phyloP scores from a whole-genome alignment of 1,139 yeast genomes.

The Lodderomyces parapsilosis region DNA sequence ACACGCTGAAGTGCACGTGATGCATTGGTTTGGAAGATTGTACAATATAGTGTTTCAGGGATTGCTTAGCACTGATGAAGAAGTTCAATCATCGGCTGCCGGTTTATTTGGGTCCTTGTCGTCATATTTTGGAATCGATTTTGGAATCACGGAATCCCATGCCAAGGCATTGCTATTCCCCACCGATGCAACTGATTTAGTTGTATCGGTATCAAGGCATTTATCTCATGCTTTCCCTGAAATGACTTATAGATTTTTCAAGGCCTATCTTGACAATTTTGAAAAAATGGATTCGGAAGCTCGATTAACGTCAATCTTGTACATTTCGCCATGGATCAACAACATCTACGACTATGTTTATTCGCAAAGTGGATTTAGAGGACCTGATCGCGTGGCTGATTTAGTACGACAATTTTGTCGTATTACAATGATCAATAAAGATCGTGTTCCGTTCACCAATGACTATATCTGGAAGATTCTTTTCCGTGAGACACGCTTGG shows the following conservation, averaged over 20 bases:
- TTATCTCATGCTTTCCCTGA: conserved; percentile 58
- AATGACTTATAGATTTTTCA: conserved; percentile 60
- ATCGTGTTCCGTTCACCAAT: conserved; percentile 34
- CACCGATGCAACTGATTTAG: conserved; percentile 63
- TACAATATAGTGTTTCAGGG: conserved; percentile 70
- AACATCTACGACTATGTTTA: conserved; percentile 63
- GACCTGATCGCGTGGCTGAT: conserved; percentile 60
- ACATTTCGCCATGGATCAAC: conserved; percentile 76
- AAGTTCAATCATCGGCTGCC: conserved; percentile 64
- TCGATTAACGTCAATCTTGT: conserved; percentile 45
- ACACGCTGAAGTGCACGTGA: conserved; percentile 20
- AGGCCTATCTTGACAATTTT: conserved; percentile 59
- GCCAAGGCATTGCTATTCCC: conserved; percentile 74
- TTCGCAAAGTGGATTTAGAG: conserved; percentile 50
- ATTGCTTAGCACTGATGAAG: conserved; percentile 55
- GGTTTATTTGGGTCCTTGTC: conserved; percentile 64
- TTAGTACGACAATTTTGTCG: conserved; percentile 64
- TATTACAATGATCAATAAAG: conserved; percentile 53
- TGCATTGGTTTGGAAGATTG: conserved; percentile 55
- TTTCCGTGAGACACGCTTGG: conserved; percentile 59
- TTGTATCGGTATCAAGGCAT: conserved; percentile 57
- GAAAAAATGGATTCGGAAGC: conserved; percentile 38
- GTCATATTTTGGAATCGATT: conserved; percentile 56
- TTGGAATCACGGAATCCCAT: conserved; percentile 57
- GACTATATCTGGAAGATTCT: conserved; percentile 71